Conservation (phyloP, 306 rosid species). For the Medicago ruthenica region DNA sequence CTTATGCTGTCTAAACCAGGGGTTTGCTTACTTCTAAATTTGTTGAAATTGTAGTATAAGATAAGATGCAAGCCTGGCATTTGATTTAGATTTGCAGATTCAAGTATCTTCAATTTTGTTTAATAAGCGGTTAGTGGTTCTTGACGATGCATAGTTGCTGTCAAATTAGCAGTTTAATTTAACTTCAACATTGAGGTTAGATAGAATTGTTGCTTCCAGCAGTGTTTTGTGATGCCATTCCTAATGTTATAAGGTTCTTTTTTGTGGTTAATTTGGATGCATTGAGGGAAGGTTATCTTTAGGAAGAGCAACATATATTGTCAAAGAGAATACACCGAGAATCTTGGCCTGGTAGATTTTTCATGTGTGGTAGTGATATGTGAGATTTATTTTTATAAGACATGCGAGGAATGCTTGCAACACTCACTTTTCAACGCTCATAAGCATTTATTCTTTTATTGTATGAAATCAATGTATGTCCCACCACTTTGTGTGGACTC, state of each 20-base stretch:
- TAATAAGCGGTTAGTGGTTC: slow-evolving; percentile 21
- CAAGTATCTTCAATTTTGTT: slow-evolving; percentile 31
- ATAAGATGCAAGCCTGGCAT: background rate
- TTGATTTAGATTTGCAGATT: slow-evolving; percentile 13
- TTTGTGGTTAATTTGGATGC: slow-evolving; percentile 15
- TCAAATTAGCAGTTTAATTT: slow-evolving; percentile 28
- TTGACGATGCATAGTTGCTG: slow-evolving; percentile 11
- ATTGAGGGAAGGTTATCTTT: slow-evolving; percentile 1
- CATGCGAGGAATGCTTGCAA: too few species aligned
- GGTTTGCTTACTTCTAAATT: slow-evolving; percentile 3
- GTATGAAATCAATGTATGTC: too few species aligned
- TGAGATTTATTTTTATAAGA: too few species aligned
- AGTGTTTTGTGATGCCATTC: slow-evolving; percentile 25
- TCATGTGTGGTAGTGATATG: too few species aligned
- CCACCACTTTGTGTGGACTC: too few species aligned
- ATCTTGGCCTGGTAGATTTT: too few species aligned
- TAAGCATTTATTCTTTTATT: too few species aligned
- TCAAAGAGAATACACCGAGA: too few species aligned
- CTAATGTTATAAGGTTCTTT: background rate
- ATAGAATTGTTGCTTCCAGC: slow-evolving; percentile 12
- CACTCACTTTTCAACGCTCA: too few species aligned
- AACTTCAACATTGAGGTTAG: slow-evolving; percentile 18
- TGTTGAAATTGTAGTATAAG: slow-evolving; percentile 9
- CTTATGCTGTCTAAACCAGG: slow-evolving; percentile 5
- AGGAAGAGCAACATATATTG: background rate